A percentile compares a stretch with the other conserved stretches of the same genome.
phyloP scores from a whole-genome alignment of 225 moss, liverwort and hornwort genomes.

The Pseudoscleropodium purum region DNA sequence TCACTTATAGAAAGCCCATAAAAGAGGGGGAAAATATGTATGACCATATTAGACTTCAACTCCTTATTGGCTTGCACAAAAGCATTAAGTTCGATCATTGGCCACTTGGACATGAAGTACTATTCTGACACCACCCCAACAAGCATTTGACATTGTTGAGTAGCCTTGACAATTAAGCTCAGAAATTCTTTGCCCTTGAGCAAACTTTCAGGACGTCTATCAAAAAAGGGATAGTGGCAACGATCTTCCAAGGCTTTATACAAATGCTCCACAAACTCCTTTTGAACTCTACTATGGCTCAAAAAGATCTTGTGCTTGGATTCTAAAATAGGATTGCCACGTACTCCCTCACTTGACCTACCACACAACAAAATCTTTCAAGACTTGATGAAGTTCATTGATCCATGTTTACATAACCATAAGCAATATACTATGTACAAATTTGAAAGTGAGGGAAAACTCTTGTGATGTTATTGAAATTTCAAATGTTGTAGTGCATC shows the following conservation, averaged over 20 bases:
- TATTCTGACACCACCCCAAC: neutral
- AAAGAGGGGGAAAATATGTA: neutral
- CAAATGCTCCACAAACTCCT: neutral
- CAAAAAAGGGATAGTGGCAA: neutral
- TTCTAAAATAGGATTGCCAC: neutral
- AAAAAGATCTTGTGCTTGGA: neutral
- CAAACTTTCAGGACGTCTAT: neutral
- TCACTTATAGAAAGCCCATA: neutral
- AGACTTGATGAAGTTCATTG: neutral
- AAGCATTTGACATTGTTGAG: neutral
- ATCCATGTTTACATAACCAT: neutral
- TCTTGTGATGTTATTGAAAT: accelerated
- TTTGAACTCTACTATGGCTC: neutral
- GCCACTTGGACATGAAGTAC: neutral
- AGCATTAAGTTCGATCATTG: neutral
- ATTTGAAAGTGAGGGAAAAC: neutral
- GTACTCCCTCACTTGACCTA: neutral
- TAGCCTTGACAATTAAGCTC: neutral
- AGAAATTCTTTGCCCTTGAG: neutral
- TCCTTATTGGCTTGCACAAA: accelerated
- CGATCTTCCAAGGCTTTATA: neutral
- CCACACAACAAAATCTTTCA: neutral
- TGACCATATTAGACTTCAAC: accelerated
- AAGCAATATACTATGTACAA: no score
- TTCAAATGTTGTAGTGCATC: neutral